Conservation (phyloP, 169 alveolate species). For the Eimeria necatrix region DNA sequence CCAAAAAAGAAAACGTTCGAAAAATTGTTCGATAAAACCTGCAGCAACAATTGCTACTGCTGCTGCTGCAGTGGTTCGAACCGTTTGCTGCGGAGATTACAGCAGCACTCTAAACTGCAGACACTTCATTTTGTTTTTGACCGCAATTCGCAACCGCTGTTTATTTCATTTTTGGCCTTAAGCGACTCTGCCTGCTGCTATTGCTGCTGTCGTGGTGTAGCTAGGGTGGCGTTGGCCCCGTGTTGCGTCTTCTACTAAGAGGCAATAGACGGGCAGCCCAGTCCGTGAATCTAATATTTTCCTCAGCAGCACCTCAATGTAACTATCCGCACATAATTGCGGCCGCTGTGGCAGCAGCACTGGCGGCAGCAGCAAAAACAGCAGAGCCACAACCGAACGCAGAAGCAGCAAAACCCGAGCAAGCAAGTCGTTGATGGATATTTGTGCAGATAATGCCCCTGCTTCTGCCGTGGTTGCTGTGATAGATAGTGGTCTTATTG, state of each 20-base stretch:
- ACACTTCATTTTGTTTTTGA: too few relatives aligned
- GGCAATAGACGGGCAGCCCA: not conserved
- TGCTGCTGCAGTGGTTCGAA: slow-evolving; percentile 32
- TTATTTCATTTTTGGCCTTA: not conserved
- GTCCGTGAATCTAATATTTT: too few relatives aligned
- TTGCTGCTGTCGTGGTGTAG: slow-evolving; percentile 16
- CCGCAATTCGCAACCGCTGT: not conserved
- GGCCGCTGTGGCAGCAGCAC: not conserved
- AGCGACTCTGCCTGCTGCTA: slow-evolving; percentile 1
- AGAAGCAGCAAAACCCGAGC: too few relatives aligned
- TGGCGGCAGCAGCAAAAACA: too few relatives aligned
- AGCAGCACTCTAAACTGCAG: not conserved
- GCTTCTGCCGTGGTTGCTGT: too few relatives aligned
- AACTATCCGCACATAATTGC: not conserved
- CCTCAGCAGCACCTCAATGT: not conserved
- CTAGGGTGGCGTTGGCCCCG: not conserved
- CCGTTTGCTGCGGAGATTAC: not conserved
- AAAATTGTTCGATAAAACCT: slow-evolving; percentile 10
- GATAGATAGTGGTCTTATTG: too few relatives aligned
- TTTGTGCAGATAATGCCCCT: too few relatives aligned
- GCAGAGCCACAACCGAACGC: too few relatives aligned
- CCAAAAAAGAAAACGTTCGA: not conserved
- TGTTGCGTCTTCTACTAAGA: too few relatives aligned
- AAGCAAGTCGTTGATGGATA: too few relatives aligned
- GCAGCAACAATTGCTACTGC: slow-evolving; percentile 10